A percentile compares a stretch with the other conserved stretches of the same genome.
These are phyloP conservation scores for Stachybotrys echinatus DNA, from an alignment of 2,329 filamentous ascomycete species.

Conservation along the genomic window DNA sequence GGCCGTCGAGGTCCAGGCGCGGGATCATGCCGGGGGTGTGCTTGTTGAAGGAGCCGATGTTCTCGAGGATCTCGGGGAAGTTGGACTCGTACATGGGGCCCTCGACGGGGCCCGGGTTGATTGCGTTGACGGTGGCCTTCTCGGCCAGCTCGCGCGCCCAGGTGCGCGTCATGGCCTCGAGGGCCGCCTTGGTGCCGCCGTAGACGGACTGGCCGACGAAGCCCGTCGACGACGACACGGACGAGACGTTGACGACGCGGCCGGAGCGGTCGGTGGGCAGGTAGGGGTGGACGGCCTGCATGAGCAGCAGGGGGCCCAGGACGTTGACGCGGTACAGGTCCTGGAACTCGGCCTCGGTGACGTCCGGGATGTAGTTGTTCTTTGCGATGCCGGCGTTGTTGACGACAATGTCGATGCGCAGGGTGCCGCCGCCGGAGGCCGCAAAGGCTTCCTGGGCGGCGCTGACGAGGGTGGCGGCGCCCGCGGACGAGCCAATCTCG, in stretches of 20 bases:
- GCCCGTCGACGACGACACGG: slow-evolving; percentile 38
- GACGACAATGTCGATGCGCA: slow-evolving; percentile 72
- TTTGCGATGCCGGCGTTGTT: slow-evolving; percentile 70
- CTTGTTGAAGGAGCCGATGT: slow-evolving; percentile 7
- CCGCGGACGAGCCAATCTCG: slow-evolving; percentile 1
- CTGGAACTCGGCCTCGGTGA: slow-evolving; percentile 59
- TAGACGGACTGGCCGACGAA: slow-evolving; percentile 44
- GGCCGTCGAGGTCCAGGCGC: slow-evolving; percentile 7
- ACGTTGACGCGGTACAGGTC: slow-evolving; percentile 67
- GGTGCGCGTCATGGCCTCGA: slow-evolving; percentile 47
- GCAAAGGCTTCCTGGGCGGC: slow-evolving; percentile 6
- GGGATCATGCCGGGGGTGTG: not conserved
- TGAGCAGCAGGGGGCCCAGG: slow-evolving; percentile 67
- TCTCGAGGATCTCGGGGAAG: slow-evolving; percentile 6
- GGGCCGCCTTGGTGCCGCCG: slow-evolving; percentile 44
- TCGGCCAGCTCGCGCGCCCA: slow-evolving; percentile 47
- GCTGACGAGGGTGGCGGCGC: slow-evolving; percentile 7
- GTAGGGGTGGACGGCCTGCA: slow-evolving; percentile 62
- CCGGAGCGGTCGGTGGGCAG: slow-evolving; percentile 63
- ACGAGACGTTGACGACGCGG: slow-evolving; percentile 45
- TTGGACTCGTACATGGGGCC: slow-evolving; percentile 33
- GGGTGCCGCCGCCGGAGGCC: not conserved
- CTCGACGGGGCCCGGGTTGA: slow-evolving; percentile 46
- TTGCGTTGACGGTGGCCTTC: slow-evolving; percentile 41
- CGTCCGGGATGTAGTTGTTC: slow-evolving; percentile 56